Conservation (phyloP, 371 early-diverging fungal species). For the Mucor circinelloides region DNA sequence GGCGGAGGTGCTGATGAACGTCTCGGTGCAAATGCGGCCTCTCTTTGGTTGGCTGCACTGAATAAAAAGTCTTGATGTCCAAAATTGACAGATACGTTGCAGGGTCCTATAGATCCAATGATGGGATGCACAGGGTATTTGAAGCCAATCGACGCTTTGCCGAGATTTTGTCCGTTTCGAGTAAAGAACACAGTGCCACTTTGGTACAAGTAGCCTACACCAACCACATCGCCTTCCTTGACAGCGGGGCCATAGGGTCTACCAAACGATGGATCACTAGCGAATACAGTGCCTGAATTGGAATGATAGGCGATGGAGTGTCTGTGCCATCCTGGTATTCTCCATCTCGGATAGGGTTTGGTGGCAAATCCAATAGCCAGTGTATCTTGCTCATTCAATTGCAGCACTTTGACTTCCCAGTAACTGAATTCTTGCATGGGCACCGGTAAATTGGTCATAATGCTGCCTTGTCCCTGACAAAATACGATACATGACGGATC, state of each 20-base stretch:
- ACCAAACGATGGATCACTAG: constrained; percentile 66
- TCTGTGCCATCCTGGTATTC: constrained; percentile 62
- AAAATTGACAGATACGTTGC: constrained; percentile 56
- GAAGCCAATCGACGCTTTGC: constrained; percentile 55
- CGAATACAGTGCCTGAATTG: constrained; percentile 52
- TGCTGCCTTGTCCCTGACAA: constrained; percentile 70
- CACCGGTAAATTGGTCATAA: constrained; percentile 74
- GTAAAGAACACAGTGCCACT: constrained; percentile 75
- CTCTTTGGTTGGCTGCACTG: constrained; percentile 67
- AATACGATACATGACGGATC: constrained; percentile 67
- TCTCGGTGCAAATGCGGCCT: constrained; percentile 70
- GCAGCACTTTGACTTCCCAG: constrained; percentile 71
- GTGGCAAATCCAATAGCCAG: constrained; percentile 65
- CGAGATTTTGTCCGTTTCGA: constrained; percentile 65
- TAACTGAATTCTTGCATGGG: constrained; percentile 69
- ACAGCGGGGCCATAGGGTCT: constrained; percentile 60
- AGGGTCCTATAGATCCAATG: constrained; percentile 58
- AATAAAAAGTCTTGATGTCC: constrained; percentile 46
- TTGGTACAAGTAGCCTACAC: constrained; percentile 67
- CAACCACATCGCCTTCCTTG: constrained; percentile 71
- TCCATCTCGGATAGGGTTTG: constrained; percentile 63
- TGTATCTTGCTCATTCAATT: constrained; percentile 33
- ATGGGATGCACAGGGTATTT: constrained; percentile 54
- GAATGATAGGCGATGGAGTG: constrained; percentile 73
- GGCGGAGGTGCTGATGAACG: constrained; percentile 63